Conservation (phyloP, 345 rosid species). For the Eucalyptus pumila region DNA sequence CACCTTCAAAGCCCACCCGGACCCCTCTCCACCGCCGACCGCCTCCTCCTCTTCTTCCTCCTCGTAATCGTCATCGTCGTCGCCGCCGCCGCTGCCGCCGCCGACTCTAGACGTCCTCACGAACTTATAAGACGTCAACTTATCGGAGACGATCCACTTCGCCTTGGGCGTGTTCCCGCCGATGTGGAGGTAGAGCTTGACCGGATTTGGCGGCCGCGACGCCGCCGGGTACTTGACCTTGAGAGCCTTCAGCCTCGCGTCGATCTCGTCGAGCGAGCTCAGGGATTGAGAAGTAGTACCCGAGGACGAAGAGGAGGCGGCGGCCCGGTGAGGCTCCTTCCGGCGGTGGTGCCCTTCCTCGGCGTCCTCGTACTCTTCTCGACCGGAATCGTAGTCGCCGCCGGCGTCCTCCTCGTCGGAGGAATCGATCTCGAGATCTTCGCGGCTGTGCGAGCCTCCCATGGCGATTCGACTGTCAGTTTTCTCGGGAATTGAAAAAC, state of each 20-base stretch:
- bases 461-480: background rate
- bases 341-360: background rate
- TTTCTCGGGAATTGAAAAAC: background rate
- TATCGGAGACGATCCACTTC: conserved; percentile 66
- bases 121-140: conserved; percentile 41
- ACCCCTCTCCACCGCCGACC: conserved; percentile 12
- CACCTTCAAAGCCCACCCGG: conserved; percentile 56
- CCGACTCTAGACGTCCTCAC: conserved; percentile 10
- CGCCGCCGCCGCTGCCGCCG: conserved; percentile 15
- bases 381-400: conserved; percentile 12
- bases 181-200: conserved; percentile 73
- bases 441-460: conserved; percentile 71
- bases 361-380: conserved; percentile 21
- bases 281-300: conserved; percentile 5
- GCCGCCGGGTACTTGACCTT: conserved; percentile 32
- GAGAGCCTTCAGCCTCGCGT: conserved; percentile 48
- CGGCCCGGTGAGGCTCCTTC: background rate
- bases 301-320: conserved; percentile 6
- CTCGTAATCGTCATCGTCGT: conserved; percentile 20
- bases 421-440: conserved; percentile 32
- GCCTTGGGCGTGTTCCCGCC: conserved; percentile 83
- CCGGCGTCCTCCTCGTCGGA: conserved; percentile 38
- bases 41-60: conserved; percentile 9
- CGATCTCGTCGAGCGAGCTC: conserved; percentile 31
- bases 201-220: conserved; percentile 23